phyloP scores from a whole-genome alignment of 352 stramenopile species.

The Phytophthora pseudosyringae region DNA sequence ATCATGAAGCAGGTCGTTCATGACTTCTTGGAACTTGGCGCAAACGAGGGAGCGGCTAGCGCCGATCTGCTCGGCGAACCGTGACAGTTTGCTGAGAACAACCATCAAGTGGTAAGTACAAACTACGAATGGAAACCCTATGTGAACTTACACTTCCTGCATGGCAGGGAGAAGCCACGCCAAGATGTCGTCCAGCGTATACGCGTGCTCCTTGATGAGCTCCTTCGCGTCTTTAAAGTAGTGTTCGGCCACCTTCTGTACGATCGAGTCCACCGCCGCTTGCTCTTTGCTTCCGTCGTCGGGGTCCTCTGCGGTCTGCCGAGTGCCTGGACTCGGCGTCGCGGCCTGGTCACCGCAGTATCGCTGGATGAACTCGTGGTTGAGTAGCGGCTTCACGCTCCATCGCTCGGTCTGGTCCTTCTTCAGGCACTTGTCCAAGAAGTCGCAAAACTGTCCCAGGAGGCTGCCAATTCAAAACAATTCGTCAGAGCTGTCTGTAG shows the following conservation, averaged over 20 bases:
- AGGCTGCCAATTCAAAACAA: conserved; percentile 31
- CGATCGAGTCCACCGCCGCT: conserved; percentile 77
- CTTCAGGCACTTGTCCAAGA: conserved; percentile 81
- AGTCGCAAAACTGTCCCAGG: conserved; percentile 73
- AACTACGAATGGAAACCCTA: not conserved
- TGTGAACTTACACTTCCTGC: conserved; percentile 71
- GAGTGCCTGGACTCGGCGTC: conserved; percentile 17
- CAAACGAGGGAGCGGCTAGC: conserved; percentile 58
- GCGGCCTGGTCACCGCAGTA: conserved; percentile 38
- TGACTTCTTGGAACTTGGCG: conserved; percentile 73
- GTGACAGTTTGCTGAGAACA: conserved; percentile 67
- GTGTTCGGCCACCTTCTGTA: conserved; percentile 77
- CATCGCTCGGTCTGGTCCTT: conserved; percentile 83
- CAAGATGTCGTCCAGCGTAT: conserved; percentile 77
- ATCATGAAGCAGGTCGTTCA: conserved; percentile 77
- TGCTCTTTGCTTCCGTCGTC: conserved; percentile 69
- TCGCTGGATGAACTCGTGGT: conserved; percentile 69
- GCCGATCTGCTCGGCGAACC: conserved; percentile 81
- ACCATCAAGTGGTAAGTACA: not conserved
- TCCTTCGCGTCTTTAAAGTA: conserved; percentile 85
- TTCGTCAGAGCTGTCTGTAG: not conserved
- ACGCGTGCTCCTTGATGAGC: conserved; percentile 67
- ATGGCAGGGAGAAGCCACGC: conserved; percentile 79
- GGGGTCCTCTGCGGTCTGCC: conserved; percentile 24
- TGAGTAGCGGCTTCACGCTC: conserved; percentile 81